Evolutionary conservation across 352 stramenopile genomes (phyloP).

Genomic region (Phytophthora megakarya): DNA sequence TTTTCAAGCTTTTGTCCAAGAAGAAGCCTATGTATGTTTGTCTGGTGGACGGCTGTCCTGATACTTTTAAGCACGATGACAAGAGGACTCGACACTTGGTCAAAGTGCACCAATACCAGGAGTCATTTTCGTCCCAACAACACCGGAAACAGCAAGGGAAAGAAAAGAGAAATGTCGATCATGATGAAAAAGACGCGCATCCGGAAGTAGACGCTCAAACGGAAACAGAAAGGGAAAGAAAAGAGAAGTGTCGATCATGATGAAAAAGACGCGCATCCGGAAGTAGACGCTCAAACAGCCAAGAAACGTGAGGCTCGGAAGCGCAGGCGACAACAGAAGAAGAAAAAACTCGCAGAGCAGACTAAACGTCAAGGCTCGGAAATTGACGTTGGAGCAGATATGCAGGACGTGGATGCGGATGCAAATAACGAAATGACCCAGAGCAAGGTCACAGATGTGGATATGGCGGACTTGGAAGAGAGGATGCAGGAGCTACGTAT

Average conservation of each 20-base stretch:
- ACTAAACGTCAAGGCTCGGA: neutral
- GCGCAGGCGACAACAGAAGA: slow-evolving; percentile 34
- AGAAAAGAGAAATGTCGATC: slow-evolving; percentile 1
- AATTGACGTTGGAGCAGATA: slow-evolving; percentile 18
- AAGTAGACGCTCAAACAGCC: slow-evolving; percentile 22
- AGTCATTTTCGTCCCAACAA: slow-evolving; percentile 48
- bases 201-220: slow-evolving; percentile 21
- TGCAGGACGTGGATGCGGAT: neutral
- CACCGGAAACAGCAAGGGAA: slow-evolving; percentile 12
- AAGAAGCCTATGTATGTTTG: slow-evolving; percentile 65
- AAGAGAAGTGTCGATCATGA: slow-evolving; percentile 3
- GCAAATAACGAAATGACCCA: neutral
- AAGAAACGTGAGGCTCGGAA: slow-evolving; percentile 45
- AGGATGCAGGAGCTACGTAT: slow-evolving; percentile 39
- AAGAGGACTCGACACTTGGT: slow-evolving; percentile 55
- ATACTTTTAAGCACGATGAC: slow-evolving; percentile 54
- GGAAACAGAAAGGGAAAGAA: slow-evolving; percentile 10
- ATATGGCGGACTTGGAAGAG: slow-evolving; percentile 33
- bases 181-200: neutral
- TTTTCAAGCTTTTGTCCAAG: slow-evolving; percentile 65
- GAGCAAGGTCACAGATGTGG: slow-evolving; percentile 18
- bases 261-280: neutral
- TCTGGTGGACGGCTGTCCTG: slow-evolving; percentile 53
- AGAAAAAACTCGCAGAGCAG: slow-evolving; percentile 29
- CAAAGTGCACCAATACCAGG: slow-evolving; percentile 48